Conservation (phyloP, 2,329 filamentous ascomycete genomes). For the Graphiopsis chlorocephala region DNA sequence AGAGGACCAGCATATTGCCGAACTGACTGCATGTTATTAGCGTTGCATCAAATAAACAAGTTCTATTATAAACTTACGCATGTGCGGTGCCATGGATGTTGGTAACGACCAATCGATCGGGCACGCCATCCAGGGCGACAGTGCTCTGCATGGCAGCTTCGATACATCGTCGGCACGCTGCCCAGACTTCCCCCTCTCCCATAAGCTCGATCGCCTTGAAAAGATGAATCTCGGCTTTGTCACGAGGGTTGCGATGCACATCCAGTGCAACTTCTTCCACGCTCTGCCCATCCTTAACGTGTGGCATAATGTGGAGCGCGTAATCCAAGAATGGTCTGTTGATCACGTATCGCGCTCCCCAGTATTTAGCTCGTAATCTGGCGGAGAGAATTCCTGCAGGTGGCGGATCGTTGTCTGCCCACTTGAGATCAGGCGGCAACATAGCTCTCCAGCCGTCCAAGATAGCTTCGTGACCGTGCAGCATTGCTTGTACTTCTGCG, state of each 20-base stretch:
- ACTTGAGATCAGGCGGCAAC: conserved; percentile 54
- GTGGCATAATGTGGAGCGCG: conserved; percentile 51
- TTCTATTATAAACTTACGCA: conserved; percentile 64
- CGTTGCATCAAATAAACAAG: conserved; percentile 1
- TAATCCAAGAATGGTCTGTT: conserved; percentile 73
- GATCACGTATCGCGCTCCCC: conserved; percentile 86
- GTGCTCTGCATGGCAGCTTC: conserved; percentile 81
- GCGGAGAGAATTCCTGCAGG: conserved; percentile 75
- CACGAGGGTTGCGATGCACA: conserved; percentile 29
- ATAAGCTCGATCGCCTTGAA: conserved; percentile 36
- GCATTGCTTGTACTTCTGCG: conserved; percentile 27
- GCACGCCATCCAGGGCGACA: conserved; percentile 71
- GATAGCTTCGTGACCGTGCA: conserved; percentile 33
- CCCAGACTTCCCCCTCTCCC: conserved; percentile 28
- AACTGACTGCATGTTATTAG: conserved; percentile 69
- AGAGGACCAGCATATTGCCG: conserved; percentile 88
- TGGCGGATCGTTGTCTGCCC: conserved; percentile 67
- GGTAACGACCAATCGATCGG: conserved; percentile 74
- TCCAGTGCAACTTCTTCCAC: conserved; percentile 31
- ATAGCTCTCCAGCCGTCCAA: conserved; percentile 54
- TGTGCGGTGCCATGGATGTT: conserved; percentile 95
- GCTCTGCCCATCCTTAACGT: conserved; percentile 22
- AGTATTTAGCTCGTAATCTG: conserved; percentile 88
- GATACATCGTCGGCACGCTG: conserved; percentile 53
- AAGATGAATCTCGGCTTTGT: conserved; percentile 34